Base-by-base conservation (phyloP, 108 stramenopile species). In the Cyclotella atomus region DNA sequence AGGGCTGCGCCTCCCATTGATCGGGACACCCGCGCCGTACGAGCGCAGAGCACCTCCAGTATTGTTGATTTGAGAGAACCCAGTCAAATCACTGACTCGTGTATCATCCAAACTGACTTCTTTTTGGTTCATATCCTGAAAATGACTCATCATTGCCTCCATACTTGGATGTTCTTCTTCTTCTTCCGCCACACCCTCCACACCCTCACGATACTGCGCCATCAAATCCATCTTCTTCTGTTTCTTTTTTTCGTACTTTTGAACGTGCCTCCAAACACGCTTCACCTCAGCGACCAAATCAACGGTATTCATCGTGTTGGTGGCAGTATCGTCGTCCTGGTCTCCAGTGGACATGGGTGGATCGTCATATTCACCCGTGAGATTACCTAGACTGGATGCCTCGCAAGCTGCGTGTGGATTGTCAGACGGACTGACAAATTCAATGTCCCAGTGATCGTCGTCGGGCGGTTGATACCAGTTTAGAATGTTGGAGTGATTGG, bases 211-310 rank as follows among this genome's bases (percentile, higher is more conserved):
- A 50, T 49, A 73, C 29, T 77, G 29, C 24, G 28, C 10, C 46
- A 53, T 33, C 49, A 63, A 24, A 30, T 67, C 36, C 28, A 32
- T 20, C 41, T 63, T 62, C 16, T 50, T 35, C 24, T 66, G 30
- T 44, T 78, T 78, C 56, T 71, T 78, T 36, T 78, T 59, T 41
- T 78, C 77, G 27, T 78, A 78, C 45, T 61, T 62, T 36, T 71
- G 77, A 23, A 78, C 77, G 47, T 78, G 77, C 56, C 77, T 78
- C 77, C 77, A 78, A 17, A 78, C 77, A 17, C 77, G 63, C 34
- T 78, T 78, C 41, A 78, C 77, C 25, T 78, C 77, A 8, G 77
- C 70, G 3, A 78, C 77, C 23, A 78, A 71, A 47, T 78, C 77
- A 17, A 78, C 77, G 16, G 77, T 78, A 28, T 71, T 52, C 57